Conservation (phyloP, 768 basidiomycete species). For the Phlegmacium glaucopus region DNA sequence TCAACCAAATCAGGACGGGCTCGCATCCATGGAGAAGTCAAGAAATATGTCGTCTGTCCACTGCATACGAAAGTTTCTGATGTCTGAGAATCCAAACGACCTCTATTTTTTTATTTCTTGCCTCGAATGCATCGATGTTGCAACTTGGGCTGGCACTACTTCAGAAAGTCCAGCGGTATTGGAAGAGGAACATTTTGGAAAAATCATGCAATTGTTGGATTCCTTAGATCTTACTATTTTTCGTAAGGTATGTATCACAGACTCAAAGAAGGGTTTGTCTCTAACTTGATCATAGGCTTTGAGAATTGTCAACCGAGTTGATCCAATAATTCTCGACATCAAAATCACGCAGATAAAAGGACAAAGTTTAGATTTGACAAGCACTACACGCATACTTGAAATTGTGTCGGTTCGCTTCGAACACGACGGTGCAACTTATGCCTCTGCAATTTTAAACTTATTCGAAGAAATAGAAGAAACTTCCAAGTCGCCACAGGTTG, state of each 20-base stretch:
- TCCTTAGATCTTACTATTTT: constrained; percentile 57
- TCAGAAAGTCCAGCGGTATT: constrained; percentile 48
- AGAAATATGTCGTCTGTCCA: constrained; percentile 35
- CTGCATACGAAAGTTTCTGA: constrained; percentile 54
- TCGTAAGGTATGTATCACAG: constrained; percentile 44
- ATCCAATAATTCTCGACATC: constrained; percentile 50
- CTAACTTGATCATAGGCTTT: constrained; percentile 52
- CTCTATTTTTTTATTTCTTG: constrained; percentile 67
- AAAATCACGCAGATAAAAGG: constrained; percentile 42
- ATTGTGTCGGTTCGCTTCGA: constrained; percentile 16
- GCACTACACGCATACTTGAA: constrained; percentile 16
- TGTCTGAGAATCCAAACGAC: constrained; percentile 55
- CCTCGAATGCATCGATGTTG: constrained; percentile 52
- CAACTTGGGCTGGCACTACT: constrained; percentile 66
- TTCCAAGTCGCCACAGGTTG: constrained; percentile 34
- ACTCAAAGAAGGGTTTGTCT: constrained; percentile 3
- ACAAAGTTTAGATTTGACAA: too few species aligned
- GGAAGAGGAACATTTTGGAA: constrained; percentile 72
- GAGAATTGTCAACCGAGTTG: constrained; percentile 52
- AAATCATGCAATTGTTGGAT: constrained; percentile 64
- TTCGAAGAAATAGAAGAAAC: constrained; percentile 35
- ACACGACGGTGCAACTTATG: constrained; percentile 59
- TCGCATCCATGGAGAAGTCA: constrained; percentile 22
- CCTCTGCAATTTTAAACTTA: constrained; percentile 42
- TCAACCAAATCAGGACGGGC: constrained; percentile 23